Base-by-base conservation (phyloP, 1,284 basidiomycete species). In the Taiwanofungus camphoratus region DNA sequence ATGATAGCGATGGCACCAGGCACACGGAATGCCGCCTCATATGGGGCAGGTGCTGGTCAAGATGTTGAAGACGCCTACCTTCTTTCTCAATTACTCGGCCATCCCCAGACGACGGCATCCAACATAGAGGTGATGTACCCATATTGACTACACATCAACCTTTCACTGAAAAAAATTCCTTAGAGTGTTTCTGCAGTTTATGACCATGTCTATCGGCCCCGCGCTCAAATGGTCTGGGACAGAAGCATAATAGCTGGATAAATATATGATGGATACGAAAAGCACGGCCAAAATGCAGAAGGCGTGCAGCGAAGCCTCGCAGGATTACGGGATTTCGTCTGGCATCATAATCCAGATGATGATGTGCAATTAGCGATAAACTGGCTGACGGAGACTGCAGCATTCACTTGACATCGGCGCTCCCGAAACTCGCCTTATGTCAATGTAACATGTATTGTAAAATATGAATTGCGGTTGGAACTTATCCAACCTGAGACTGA, bases 1-100 rank as follows among this genome's bases (percentile, higher is more conserved):
- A 18, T 20, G 24, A 31, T 11, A 5, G 5, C 12, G 9, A 9
- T 15, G 4, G 20, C 15, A 18, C 22, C 22, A 74, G 74, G 76
- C 75, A 12, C 79, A 82, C 54, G 76, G 66, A 0, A 82, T 79
- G 70, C 57, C 71, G 15, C 77, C 80, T 0, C 76, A 79, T 54
- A 63, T 81, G n/a, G 78, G 79, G 71, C 77, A 0, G 79, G 79
- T 11, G 77, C 76, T 12, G 76, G 78, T 1, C 79, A 82, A 59
- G 79, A 76, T 0, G 66, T 82, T 34, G 80, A 83, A 53, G 79
- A 82, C 50, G 73, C 73, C 0, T 71, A 71, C 31, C 58, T 75
- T 8, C 61, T 83, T 11, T 68, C 68, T 33, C 59, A 64, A 19
- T 61, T 83, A 8, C 68, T 84, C 2, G 52, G 59, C 2, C 70